phyloP scores from a whole-genome alignment of 2,329 filamentous ascomycete genomes.

The Pseudopyrenochaeta lycopersici region DNA sequence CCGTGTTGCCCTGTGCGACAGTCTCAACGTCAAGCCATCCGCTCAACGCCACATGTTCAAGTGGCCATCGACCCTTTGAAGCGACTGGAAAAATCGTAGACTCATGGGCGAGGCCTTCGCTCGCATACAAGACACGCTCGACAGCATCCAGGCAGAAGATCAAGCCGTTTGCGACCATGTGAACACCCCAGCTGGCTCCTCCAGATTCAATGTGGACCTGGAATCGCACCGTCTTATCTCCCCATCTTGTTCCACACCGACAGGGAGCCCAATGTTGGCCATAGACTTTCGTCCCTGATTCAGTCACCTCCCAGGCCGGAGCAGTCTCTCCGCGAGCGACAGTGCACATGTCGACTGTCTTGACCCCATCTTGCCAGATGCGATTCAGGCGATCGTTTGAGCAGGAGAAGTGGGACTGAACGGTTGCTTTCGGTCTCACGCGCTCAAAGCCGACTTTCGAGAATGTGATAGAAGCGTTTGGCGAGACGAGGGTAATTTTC shows the following conservation, averaged over 20 bases:
- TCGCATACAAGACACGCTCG: constrained; percentile 4
- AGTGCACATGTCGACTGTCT: constrained; percentile 15
- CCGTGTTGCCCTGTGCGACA: background rate
- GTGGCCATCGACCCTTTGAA: constrained; percentile 9
- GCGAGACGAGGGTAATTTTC: constrained; percentile 1
- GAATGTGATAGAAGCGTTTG: constrained; percentile 6
- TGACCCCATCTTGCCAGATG: constrained; percentile 13
- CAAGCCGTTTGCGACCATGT: constrained; percentile 18
- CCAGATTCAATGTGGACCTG: constrained; percentile 5
- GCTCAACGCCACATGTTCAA: background rate
- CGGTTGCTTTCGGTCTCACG: background rate
- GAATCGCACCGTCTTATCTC: constrained; percentile 8
- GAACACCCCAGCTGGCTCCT: constrained; percentile 16
- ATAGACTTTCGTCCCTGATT: constrained; percentile 6
- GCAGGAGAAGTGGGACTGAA: constrained; percentile 6
- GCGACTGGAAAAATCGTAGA: constrained; percentile 12
- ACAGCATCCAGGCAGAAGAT: constrained; percentile 15
- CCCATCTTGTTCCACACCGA: constrained; percentile 13
- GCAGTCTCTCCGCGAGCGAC: constrained; percentile 9
- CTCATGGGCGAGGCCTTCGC: constrained; percentile 12
- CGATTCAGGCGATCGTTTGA: constrained; percentile 8
- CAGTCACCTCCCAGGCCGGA: constrained; percentile 13
- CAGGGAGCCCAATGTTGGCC: constrained; percentile 19
- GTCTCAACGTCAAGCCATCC: constrained; percentile 9
- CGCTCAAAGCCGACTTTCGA: constrained; percentile 9